These are phyloP conservation scores for Pycnococcus provasolii DNA, from an alignment of 139 green algal genomes.

Conservation along the genomic window DNA sequence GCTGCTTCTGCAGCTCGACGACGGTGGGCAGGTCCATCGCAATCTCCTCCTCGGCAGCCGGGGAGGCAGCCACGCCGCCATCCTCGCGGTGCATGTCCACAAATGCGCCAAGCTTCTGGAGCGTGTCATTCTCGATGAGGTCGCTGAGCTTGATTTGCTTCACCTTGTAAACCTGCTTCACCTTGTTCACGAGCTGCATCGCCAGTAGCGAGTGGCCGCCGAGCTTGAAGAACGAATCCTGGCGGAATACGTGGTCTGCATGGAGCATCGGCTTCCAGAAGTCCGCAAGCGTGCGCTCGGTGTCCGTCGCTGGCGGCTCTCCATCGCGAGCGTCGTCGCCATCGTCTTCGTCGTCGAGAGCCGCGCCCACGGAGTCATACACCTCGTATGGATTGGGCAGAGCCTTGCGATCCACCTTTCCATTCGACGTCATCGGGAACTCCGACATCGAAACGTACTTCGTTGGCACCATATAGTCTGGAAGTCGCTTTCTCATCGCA, in stretches of 20 bases:
- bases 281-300: slow-evolving; percentile 14
- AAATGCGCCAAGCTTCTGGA: not conserved
- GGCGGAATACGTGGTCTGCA: not conserved
- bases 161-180: slow-evolving; percentile 6
- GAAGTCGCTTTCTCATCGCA: slow-evolving; percentile 2
- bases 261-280: slow-evolving; percentile 16
- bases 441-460: not conserved
- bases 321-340: not conserved
- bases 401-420: slow-evolving; percentile 29
- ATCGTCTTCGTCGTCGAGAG: not conserved
- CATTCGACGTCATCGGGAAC: slow-evolving; percentile 27
- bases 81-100: not conserved
- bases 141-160: not conserved
- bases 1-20: slow-evolving; percentile 6
- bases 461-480: slow-evolving; percentile 30
- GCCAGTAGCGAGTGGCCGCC: slow-evolving; percentile 32
- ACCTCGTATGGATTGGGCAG: slow-evolving; percentile 4
- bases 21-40: not conserved
- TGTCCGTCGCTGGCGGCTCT: too few species aligned
- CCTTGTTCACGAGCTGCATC: slow-evolving; percentile 13
- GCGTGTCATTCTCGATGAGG: slow-evolving; percentile 4
- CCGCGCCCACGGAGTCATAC: not conserved
- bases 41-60: not conserved
- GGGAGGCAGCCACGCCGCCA: not conserved
- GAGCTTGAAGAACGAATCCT: slow-evolving; percentile 29